phyloP scores from a whole-genome alignment of 495 filamentous ascomycete genomes.

The Acidiella bohemica region DNA sequence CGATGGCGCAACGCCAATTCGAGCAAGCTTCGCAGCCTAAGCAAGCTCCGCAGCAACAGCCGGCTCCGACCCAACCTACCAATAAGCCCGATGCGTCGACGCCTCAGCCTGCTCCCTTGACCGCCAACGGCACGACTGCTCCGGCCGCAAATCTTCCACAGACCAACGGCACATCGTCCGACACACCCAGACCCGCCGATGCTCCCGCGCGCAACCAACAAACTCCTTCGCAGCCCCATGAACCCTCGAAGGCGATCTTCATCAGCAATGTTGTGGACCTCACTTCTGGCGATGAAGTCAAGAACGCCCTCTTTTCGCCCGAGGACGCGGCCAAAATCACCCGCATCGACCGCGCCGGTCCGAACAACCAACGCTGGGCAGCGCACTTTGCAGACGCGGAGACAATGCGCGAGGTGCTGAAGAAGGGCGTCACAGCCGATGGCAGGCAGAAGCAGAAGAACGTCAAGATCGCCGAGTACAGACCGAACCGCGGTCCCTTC shows the following conservation, averaged over 20 bases:
- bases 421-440: constrained; percentile 52
- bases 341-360: constrained; percentile 56
- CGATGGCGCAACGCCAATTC: constrained; percentile 25
- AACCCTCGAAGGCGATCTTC: constrained; percentile 64
- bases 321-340: constrained; percentile 67
- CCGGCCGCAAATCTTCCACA: constrained; percentile 27
- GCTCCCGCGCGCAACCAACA: constrained; percentile 17
- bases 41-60: constrained; percentile 18
- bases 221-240: constrained; percentile 13
- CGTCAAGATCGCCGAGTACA: constrained; percentile 54
- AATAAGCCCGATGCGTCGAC: constrained; percentile 42
- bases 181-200: constrained; percentile 18
- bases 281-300: constrained; percentile 49
- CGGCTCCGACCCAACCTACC: constrained; percentile 7
- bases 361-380: constrained; percentile 50
- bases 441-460: constrained; percentile 57
- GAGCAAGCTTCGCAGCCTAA: constrained; percentile 25
- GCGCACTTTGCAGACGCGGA: constrained; percentile 65
- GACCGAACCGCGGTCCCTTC: constrained; percentile 29
- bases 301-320: constrained; percentile 56
- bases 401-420: constrained; percentile 62
- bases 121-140: constrained; percentile 26
- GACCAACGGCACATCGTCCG: constrained; percentile 28
- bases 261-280: constrained; percentile 58
- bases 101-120: constrained; percentile 23